Conservation (phyloP, 805 yeast genomes). For the Wickerhamiella kurtzmanii region DNA sequence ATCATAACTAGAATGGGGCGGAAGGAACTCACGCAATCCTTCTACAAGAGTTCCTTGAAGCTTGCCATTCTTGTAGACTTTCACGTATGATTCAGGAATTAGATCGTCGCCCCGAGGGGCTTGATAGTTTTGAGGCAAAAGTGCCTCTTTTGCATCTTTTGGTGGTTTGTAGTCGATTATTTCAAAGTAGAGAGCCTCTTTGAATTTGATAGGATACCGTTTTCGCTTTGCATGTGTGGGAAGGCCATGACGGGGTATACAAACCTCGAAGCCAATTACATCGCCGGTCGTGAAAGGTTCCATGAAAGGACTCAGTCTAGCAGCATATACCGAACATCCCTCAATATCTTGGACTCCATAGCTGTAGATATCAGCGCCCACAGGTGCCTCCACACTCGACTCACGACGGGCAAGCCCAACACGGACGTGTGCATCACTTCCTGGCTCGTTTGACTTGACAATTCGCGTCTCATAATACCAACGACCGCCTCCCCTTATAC, state of each 20-base stretch:
- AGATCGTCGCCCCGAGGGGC: constrained; percentile 13
- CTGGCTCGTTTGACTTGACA: constrained; percentile 25
- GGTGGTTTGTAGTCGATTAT: constrained; percentile 66
- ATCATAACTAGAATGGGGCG: constrained; percentile 49
- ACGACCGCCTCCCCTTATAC: constrained; percentile 54
- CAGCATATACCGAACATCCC: constrained; percentile 55
- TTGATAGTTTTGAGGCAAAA: constrained; percentile 27
- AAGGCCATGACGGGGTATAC: constrained; percentile 39
- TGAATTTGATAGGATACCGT: constrained; percentile 76
- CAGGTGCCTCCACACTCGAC: constrained; percentile 85
- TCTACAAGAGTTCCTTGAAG: constrained; percentile 49
- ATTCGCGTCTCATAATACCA: constrained; percentile 72
- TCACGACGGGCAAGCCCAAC: constrained; percentile 76
- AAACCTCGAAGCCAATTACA: constrained; percentile 62
- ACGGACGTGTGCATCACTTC: constrained; percentile 46
- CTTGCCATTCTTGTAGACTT: constrained; percentile 67
- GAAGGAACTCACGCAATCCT: constrained; percentile 59
- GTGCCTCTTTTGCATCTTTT: constrained; percentile 56
- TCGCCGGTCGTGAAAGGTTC: constrained; percentile 63
- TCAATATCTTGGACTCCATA: constrained; percentile 74
- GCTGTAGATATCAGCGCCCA: constrained; percentile 89
- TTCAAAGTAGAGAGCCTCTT: constrained; percentile 66
- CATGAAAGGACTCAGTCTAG: constrained; percentile 50
- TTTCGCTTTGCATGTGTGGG: constrained; percentile 36
- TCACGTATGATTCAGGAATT: constrained; percentile 40